Evolutionary conservation across 179 eudicot genomes (phyloP).

Genomic region (Spinacia oleracea): DNA sequence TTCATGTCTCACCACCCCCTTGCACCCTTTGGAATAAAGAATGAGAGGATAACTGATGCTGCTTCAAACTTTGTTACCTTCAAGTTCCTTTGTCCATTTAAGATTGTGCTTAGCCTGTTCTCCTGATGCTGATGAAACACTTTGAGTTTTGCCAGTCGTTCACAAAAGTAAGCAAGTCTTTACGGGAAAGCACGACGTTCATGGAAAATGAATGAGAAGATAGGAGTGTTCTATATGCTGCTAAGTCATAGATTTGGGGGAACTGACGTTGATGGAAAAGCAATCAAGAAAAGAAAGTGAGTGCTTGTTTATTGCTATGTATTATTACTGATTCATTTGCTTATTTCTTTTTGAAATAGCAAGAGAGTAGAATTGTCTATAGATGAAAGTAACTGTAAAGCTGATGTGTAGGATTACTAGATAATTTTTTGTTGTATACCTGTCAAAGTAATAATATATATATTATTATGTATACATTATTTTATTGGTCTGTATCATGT

Average conservation of each 20-base stretch:
- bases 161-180: too few relatives aligned
- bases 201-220: not conserved
- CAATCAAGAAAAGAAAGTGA: not conserved
- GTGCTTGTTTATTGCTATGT: constrained; percentile 4
- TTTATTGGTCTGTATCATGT: not conserved
- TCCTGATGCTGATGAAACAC: not conserved
- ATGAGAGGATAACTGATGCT: not conserved
- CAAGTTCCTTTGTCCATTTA: not conserved
- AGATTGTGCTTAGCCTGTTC: not conserved
- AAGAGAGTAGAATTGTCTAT: constrained; percentile 21
- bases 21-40: not conserved
- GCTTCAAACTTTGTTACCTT: not conserved
- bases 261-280: not conserved
- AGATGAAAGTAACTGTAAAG: constrained; percentile 27
- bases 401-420: constrained; percentile 26
- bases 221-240: not conserved
- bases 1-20: not conserved
- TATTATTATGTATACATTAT: not conserved
- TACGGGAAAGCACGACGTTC: too few relatives aligned
- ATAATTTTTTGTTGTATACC: constrained; percentile 19
- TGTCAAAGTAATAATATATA: not conserved
- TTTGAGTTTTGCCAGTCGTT: not conserved
- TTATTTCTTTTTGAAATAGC: constrained; percentile 18
- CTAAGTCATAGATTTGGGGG: not conserved
- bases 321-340: constrained; percentile 20